A percentile compares a stretch with the other conserved stretches of the same genome.
Conservation (phyloP, 192 early-diverging fungal genomes). For the Gonapodya sp. region DNA sequence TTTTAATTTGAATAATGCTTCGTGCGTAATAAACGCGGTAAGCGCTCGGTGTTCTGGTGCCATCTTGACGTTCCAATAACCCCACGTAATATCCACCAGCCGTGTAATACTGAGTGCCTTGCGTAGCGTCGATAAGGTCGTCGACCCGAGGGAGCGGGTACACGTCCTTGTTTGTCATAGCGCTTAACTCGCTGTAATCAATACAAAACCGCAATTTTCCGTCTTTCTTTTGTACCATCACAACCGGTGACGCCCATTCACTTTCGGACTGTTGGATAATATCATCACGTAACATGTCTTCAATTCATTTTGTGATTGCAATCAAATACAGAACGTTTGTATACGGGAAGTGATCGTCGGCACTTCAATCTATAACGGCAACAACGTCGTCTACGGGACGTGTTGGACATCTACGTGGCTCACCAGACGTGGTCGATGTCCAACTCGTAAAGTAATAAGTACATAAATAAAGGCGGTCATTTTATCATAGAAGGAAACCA, state of each 20-base stretch:
- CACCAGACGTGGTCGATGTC: no score
- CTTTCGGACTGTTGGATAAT: no score
- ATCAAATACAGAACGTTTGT: no score
- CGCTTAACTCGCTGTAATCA: slow-evolving; percentile 31
- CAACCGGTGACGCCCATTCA: slow-evolving; percentile 23
- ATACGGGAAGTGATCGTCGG: no score
- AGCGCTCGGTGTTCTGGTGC: slow-evolving; percentile 10
- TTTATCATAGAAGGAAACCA: no score
- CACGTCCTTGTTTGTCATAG: slow-evolving; percentile 22
- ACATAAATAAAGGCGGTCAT: no score
- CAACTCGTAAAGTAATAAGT: no score
- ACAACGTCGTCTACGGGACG: no score
- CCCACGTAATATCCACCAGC: neutral
- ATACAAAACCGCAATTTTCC: slow-evolving; percentile 20
- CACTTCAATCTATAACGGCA: no score
- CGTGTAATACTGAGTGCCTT: slow-evolving; percentile 3
- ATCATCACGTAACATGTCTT: no score
- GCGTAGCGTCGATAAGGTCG: slow-evolving; percentile 20
- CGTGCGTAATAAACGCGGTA: slow-evolving; percentile 22
- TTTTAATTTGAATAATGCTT: slow-evolving; percentile 22
- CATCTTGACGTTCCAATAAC: slow-evolving; percentile 10
- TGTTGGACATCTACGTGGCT: no score
- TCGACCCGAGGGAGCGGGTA: slow-evolving; percentile 29
- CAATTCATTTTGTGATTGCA: no score
- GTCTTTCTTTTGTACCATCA: slow-evolving; percentile 32